Evolutionary conservation across 1,284 basidiomycete species (phyloP).

Genomic region (Cystobasidiaceae sp.): DNA sequence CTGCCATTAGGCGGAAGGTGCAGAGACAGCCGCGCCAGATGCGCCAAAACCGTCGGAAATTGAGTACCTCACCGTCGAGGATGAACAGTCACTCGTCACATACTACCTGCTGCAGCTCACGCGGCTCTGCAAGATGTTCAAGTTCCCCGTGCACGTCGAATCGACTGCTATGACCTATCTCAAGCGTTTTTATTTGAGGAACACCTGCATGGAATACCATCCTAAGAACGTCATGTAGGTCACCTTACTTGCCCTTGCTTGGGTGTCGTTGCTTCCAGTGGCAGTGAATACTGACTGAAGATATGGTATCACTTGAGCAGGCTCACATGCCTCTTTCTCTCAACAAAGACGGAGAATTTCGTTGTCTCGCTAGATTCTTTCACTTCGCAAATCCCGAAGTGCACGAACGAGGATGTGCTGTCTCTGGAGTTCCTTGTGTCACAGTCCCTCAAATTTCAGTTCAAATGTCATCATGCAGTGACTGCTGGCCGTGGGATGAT

Average conservation of each 20-base stretch:
- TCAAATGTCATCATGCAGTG: conserved; percentile 85
- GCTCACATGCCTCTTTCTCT: too few relatives aligned
- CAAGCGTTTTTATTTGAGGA: conserved; percentile 95
- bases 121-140: conserved; percentile 75
- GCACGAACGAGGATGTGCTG: conserved; percentile 55
- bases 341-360: conserved; percentile 93
- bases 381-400: conserved; percentile 48
- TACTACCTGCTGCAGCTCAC: conserved; percentile 84
- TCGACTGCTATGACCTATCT: conserved; percentile 86
- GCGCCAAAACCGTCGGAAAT: conserved; percentile 50
- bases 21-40: too few relatives aligned
- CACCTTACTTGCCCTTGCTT: background rate
- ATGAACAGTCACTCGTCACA: conserved; percentile 82
- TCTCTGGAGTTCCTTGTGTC: conserved; percentile 92
- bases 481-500: conserved; percentile 82
- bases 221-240: conserved; percentile 93
- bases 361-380: conserved; percentile 81
- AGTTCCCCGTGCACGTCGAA: conserved; percentile 85
- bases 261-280: too few relatives aligned
- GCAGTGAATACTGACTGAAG: too few relatives aligned
- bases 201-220: conserved; percentile 99
- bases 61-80: conserved; percentile 69
- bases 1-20: too few relatives aligned
- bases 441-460: conserved; percentile 88
- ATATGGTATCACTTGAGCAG: too few relatives aligned